Evolutionary conservation across 2,329 filamentous ascomycete species (phyloP), one percentile per base, ranked within the genome.

Genomic region (Camillea tinctor): DNA sequence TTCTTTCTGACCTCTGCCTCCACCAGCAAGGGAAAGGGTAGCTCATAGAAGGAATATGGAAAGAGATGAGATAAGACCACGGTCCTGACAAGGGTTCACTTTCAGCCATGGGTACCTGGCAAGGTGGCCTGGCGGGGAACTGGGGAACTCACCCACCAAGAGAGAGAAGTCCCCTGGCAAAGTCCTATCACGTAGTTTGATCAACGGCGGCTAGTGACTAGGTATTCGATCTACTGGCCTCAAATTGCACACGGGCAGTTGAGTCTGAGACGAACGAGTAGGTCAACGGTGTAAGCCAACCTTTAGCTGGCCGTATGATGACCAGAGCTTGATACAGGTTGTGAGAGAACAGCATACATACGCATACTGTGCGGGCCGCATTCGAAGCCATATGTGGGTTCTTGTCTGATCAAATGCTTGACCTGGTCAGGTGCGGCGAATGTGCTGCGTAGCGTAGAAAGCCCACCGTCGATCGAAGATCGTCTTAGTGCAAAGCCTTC

Each of bases 131-230:
- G 60, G 62, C 58, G 64, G 66, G 65, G 65, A 64, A 66, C 62
- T 66, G 62, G 64, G 64, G 62, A 53, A 57, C 58, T 57, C 61
- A 62, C 61, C 53, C 54, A 62, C 61, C 60, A 60, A 61, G 63
- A 60, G 57, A 54, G 50, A 57, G 36, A 44, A 44, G 44, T 56
- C 55, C 60, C 56, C 62, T 56, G 55, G 62, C 48, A 60, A 68
- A 63, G 66, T 64, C 60, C 66, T 66, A 54, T 62, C 64, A 63
- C 57, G 59, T 60, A 57, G 61, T 64, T 68, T 66, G 66, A 67
- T 66, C 63, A 68, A 64, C 63, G 64, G 63, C 65, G 64, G 62
- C 61, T 65, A 67, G 60, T 53, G 57, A 49, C 36, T 50, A 64
- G 56, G 62, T 61, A 61, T 62, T 66, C 61, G 59, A 64, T 65